These are phyloP conservation scores for Cladosporium sp. DNA, from an alignment of 2,329 filamentous ascomycete genomes.

Conservation along the genomic window DNA sequence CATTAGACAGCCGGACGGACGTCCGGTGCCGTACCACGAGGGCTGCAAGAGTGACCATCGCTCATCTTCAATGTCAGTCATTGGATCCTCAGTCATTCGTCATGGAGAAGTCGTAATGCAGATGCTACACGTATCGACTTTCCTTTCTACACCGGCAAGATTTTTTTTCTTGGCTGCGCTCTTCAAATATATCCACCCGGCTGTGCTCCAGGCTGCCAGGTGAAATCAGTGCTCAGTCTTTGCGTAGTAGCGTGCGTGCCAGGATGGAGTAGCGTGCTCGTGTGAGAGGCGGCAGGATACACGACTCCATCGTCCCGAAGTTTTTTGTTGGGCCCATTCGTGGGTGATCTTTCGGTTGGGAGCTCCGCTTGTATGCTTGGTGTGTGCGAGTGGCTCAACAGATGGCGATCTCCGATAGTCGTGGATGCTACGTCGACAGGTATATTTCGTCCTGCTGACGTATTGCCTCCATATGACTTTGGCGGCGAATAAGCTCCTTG, in stretches of 20 bases:
- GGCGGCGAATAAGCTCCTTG: neutral
- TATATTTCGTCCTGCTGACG: neutral
- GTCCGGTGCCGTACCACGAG: neutral
- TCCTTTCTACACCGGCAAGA: neutral
- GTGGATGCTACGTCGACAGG: neutral
- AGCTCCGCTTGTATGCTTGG: slow-evolving; percentile 9
- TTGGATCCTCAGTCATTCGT: neutral
- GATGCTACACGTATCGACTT: neutral
- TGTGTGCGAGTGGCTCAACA: neutral
- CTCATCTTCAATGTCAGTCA: neutral
- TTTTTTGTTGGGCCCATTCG: neutral
- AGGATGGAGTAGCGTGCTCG: neutral
- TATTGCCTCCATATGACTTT: too few relatives aligned
- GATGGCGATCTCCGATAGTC: neutral
- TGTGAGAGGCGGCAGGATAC: neutral
- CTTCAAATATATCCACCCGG: slow-evolving; percentile 6
- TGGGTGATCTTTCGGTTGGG: neutral
- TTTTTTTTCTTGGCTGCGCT: neutral
- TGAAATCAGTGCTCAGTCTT: slow-evolving; percentile 11
- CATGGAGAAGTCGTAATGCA: neutral
- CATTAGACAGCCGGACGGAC: neutral
- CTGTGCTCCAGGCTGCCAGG: neutral
- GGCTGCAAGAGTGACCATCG: neutral
- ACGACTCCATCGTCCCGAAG: neutral
- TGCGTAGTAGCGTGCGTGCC: neutral